phyloP scores from a whole-genome alignment of 2,329 filamentous ascomycete species.

The Fusarium chuoi region DNA sequence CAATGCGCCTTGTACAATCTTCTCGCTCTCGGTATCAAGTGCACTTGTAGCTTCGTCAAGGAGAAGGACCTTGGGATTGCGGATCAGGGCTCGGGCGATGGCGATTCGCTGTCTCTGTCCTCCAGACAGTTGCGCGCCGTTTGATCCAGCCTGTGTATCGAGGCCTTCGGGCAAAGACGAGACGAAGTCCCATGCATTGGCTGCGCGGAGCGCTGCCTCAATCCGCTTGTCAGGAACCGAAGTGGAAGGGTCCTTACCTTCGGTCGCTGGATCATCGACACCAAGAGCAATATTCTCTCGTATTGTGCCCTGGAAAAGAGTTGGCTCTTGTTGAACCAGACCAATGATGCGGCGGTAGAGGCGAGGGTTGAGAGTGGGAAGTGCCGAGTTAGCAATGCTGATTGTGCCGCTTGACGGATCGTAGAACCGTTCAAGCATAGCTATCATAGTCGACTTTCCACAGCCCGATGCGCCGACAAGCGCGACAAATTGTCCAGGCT shows the following conservation, averaged over 20 bases:
- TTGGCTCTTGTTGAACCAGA: constrained; percentile 68
- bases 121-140: constrained; percentile 73
- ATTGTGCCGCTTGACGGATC: constrained; percentile 58
- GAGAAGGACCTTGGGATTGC: constrained; percentile 40
- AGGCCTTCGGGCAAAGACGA: constrained; percentile 58
- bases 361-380: constrained; percentile 56
- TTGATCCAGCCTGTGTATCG: constrained; percentile 69
- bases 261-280: constrained; percentile 32
- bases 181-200: constrained; percentile 62
- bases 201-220: constrained; percentile 58
- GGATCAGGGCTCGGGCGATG: constrained; percentile 71
- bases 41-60: constrained; percentile 45
- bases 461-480: constrained; percentile 65
- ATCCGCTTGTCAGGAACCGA: constrained; percentile 48
- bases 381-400: constrained; percentile 55
- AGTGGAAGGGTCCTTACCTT: constrained; percentile 1
- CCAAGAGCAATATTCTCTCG: constrained; percentile 78
- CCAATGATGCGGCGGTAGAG: constrained; percentile 64
- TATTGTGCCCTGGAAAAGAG: constrained; percentile 82
- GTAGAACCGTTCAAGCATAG: constrained; percentile 60
- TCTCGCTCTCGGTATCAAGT: constrained; percentile 44
- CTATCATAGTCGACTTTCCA: constrained; percentile 71
- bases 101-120: constrained; percentile 75
- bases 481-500: constrained; percentile 61
- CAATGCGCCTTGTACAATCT: constrained; percentile 79